These are phyloP conservation scores for Candida golubevii DNA, from an alignment of 805 yeast species.

Conservation along the genomic window DNA sequence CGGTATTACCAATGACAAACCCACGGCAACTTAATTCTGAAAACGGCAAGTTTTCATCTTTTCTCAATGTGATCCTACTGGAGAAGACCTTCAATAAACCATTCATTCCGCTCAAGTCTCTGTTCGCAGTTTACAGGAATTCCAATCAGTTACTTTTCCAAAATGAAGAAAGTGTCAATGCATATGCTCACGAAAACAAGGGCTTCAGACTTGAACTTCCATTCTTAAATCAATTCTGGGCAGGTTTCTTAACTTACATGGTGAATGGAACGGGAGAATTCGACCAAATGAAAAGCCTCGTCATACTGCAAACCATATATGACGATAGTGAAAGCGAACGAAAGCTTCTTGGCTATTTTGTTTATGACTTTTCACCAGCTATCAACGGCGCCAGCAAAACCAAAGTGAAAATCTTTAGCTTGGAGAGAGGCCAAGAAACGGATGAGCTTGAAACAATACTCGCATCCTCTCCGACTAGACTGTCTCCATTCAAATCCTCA, in stretches of 20 bases:
- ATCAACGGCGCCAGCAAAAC: conserved; percentile 1
- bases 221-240: conserved; percentile 35
- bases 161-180: conserved; percentile 29
- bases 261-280: conserved; percentile 26
- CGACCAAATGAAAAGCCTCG: conserved; percentile 18
- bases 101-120: conserved; percentile 25
- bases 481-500: conserved; percentile 32
- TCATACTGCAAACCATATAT: conserved; percentile 30
- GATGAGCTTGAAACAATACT: conserved; percentile 36
- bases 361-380: conserved; percentile 10
- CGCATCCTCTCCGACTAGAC: conserved; percentile 34
- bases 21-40: conserved; percentile 10
- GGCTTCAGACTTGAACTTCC: conserved; percentile 30
- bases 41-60: conserved; percentile 15
- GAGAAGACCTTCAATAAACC: background rate
- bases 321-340: conserved; percentile 20
- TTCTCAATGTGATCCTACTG: conserved; percentile 6
- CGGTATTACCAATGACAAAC: conserved; percentile 14
- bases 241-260: conserved; percentile 34
- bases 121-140: conserved; percentile 23
- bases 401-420: conserved; percentile 4
- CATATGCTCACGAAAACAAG: conserved; percentile 19
- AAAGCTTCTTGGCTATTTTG: conserved; percentile 8
- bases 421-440: conserved; percentile 10
- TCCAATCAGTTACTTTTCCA: conserved; percentile 18